Base-by-base conservation (phyloP, 2,329 filamentous ascomycete species). In the Cytospora chrysosperma region DNA sequence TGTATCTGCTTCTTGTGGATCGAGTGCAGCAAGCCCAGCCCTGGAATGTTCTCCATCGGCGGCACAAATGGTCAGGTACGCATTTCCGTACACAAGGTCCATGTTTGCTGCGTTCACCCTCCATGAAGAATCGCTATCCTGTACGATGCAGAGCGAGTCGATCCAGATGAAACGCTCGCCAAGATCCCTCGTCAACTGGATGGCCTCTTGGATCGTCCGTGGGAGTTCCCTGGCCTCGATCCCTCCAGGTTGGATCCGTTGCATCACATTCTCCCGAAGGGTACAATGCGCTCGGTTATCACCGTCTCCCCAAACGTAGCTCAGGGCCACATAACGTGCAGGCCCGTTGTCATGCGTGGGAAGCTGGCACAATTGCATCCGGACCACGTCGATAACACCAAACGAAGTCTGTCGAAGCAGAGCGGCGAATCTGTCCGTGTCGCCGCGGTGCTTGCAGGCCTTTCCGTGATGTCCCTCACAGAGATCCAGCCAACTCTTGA, bases 31-130 rank as follows among this genome's bases (percentile, higher is more conserved):
- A 17, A 52, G 50, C 6, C 50, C 50, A 27, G 10, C 50, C 24
- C 28, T 30, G 28, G n/a, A 52, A 52, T 65, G 59, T 27, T 60
- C 49, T 24, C 71, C 73, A 60, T 72, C 71, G 1, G 74, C 74
- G 9, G 73, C 74, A 65, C 70, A 72, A n/a, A 76, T 74, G 12
- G 72, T 75, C 28, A 75, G 61, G 27, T 63, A 53, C 1, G 73
- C 70, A 55, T 73, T 70, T 6, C 72, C 70, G 59, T 76, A 76
- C 24, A 76, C 70, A 1, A 68, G 40, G 59, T 75, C 66, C 74
- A 75, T 76, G 49, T 65, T 61, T 6, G 59, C 40, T 1, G 71
- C 66, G 56, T 75, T 74, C 21, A 72, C 67, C 9, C 68, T 66
- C 72, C 71, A 75, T 1, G 68, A 70, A 1, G 50, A 52, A 24